Base-by-base conservation (phyloP, 805 yeast species). In the Yamadazyma sp. region DNA sequence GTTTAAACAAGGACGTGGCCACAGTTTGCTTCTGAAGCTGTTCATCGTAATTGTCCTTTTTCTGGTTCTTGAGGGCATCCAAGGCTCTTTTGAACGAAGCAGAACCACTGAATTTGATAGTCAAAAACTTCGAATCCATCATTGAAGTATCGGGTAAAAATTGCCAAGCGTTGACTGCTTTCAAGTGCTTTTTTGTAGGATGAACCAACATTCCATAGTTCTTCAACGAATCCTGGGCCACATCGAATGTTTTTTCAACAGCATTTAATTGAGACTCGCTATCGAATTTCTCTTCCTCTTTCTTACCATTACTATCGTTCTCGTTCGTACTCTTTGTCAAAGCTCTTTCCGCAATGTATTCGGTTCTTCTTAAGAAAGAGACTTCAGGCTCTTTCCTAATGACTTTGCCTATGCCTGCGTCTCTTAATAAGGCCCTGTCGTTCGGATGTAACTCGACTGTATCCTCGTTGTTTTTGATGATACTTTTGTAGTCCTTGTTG, bases 301-400 rank as follows among this genome's bases (percentile, higher is more conserved):
- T 35, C 28, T 62, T 57, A 26, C 49, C 43, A 33, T 46, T 40
- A 6, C 21, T 16, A n/a, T 14, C 28, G 10, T n/a, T 11, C 11
- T 23, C 32, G 29, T 19, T 23, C 13, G 21, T 27, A 26, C 27
- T 37, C 27, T 28, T 33, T 2, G 38, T 15, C 11, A 62, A 40
- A 37, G 72, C 72, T 35, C 78, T 81, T 24, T 84, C 78, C 8
- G 95, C 77, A 42, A 88, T 84, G 58, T 91, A 91, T 57, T 93
- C 98, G 0, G 99, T 91, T 66, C 98, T 80, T 67, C 97, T 81
- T 57, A 91, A 72, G 63, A 91, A 90, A n/a, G 86, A 74, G 10
- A 85, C 84, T 30, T 80, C 73, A 42, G 72, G 73, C 51, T 54
- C 75, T 40, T 57, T 59, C 42, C 69, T 66, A 41, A 64, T 53